Conservation (phyloP, 2,329 filamentous ascomycete species). For the Xylariaceae sp. region DNA sequence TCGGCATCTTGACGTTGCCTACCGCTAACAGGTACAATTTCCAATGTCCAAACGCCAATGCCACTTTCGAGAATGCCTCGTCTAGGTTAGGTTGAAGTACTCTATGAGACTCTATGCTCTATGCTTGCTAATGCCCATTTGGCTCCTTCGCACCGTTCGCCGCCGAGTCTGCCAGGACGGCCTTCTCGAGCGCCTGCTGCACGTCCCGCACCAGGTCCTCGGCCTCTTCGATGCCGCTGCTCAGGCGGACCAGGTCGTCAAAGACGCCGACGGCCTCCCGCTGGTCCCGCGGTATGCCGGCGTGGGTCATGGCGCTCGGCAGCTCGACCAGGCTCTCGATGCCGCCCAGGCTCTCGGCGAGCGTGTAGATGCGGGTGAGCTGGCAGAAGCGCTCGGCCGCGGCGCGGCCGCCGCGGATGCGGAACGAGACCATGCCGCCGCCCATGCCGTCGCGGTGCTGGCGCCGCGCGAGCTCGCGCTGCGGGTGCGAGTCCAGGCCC, state of each 20-base stretch:
- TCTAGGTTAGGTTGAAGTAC: too few species aligned
- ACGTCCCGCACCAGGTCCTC: constrained; percentile 79
- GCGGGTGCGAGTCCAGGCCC: constrained; percentile 78
- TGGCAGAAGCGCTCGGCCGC: constrained; percentile 93
- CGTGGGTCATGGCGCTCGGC: constrained; percentile 93
- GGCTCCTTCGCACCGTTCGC: constrained; percentile 12
- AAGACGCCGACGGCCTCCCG: constrained; percentile 89
- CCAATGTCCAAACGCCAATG: too few species aligned
- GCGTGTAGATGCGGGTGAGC: constrained; percentile 78
- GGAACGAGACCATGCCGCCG: constrained; percentile 96
- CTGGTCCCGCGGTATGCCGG: constrained; percentile 84
- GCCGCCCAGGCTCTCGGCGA: constrained; percentile 87
- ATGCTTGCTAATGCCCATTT: constrained; percentile 10
- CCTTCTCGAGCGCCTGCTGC: constrained; percentile 71
- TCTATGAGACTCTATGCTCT: background rate
- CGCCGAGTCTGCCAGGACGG: constrained; percentile 34
- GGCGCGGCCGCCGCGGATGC: constrained; percentile 75
- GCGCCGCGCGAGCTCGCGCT: constrained; percentile 74
- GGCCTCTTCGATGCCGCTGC: constrained; percentile 88
- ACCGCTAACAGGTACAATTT: too few species aligned
- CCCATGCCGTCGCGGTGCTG: constrained; percentile 94
- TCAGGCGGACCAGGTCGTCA: constrained; percentile 87
- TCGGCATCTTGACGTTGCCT: too few species aligned
- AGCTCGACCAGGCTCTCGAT: constrained; percentile 90
- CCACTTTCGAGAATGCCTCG: too few species aligned